Evolutionary conservation across 257 asterid genomes (phyloP).

Genomic region (Solanum dulcamara): DNA sequence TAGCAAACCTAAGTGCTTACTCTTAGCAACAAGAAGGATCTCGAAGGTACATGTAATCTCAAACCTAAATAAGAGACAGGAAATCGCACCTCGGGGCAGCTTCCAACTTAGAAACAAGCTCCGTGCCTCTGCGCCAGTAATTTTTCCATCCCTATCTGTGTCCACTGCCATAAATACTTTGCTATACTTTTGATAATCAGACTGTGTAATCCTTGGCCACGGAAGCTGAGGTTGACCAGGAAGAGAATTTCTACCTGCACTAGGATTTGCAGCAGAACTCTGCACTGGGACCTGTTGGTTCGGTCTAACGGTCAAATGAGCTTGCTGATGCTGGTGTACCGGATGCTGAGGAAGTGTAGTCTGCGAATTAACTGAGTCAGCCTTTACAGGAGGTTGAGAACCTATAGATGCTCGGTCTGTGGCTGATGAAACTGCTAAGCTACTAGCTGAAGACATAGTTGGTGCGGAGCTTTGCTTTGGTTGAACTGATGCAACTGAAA

Average conservation of each 20-base stretch:
- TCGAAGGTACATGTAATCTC: not conserved
- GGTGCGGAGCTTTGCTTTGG: conserved; percentile 28
- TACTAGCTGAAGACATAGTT: conserved; percentile 24
- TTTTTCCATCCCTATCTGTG: conserved; percentile 89
- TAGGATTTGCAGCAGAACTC: conserved; percentile 34
- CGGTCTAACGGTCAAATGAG: conserved; percentile 25
- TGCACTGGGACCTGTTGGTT: conserved; percentile 38
- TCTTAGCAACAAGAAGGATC: not conserved
- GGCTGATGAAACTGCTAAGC: conserved; percentile 29
- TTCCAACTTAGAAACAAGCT: conserved; percentile 92
- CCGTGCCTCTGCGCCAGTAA: conserved; percentile 87
- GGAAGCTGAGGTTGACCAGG: conserved; percentile 47
- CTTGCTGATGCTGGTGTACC: conserved; percentile 32
- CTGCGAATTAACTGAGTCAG: conserved; percentile 8
- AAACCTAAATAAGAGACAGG: not conserved
- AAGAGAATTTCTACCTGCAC: conserved; percentile 27
- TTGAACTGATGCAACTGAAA: conserved; percentile 39
- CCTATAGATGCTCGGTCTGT: conserved; percentile 25
- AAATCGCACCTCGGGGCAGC: conserved; percentile 64
- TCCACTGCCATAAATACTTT: conserved; percentile 90
- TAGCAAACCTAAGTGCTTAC: not conserved
- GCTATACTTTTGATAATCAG: conserved; percentile 77
- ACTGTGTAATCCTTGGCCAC: conserved; percentile 84
- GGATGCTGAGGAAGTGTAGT: conserved; percentile 20
- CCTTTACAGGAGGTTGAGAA: conserved; percentile 32